Percentiles rank a stretch among this genome's conserved stretches.
phyloP scores from a whole-genome alignment of 345 rosid genomes.

The Eucalyptus cloeziana region DNA sequence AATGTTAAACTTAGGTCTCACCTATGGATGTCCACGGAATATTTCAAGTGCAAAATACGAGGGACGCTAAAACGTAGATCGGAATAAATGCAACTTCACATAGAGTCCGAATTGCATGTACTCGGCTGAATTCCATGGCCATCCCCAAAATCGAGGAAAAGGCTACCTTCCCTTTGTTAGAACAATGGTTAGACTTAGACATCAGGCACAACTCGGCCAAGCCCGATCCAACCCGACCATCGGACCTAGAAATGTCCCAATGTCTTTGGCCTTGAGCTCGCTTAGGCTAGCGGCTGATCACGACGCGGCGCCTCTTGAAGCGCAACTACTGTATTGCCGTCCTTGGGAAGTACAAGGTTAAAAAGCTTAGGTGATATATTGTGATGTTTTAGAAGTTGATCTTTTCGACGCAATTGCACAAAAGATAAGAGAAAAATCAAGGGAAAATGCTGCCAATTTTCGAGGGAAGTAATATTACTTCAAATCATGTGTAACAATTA shows the following conservation, averaged over 20 bases:
- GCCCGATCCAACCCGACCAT: background rate
- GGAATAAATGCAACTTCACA: background rate
- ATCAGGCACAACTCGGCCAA: accelerated
- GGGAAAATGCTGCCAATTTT: background rate
- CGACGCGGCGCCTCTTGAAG: background rate
- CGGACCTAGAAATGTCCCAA: background rate
- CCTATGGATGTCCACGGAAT: accelerated
- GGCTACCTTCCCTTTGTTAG: background rate
- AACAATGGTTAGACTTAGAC: background rate
- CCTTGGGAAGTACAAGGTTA: background rate
- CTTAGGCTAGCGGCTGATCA: background rate
- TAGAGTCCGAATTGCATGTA: background rate
- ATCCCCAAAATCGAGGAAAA: background rate
- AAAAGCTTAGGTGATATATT: background rate
- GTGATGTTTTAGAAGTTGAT: background rate
- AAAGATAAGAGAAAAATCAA: background rate
- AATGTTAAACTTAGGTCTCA: background rate
- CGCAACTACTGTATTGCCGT: background rate
- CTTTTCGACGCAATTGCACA: background rate
- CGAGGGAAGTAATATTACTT: background rate
- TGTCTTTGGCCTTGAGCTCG: background rate
- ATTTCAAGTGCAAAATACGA: background rate
- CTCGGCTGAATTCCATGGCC: background rate
- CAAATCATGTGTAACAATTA: background rate
- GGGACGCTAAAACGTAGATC: background rate